A percentile compares a stretch with the other conserved stretches of the same genome.
phyloP scores from a whole-genome alignment of 768 basidiomycete species.

The Cystofilobasidium macerans region DNA sequence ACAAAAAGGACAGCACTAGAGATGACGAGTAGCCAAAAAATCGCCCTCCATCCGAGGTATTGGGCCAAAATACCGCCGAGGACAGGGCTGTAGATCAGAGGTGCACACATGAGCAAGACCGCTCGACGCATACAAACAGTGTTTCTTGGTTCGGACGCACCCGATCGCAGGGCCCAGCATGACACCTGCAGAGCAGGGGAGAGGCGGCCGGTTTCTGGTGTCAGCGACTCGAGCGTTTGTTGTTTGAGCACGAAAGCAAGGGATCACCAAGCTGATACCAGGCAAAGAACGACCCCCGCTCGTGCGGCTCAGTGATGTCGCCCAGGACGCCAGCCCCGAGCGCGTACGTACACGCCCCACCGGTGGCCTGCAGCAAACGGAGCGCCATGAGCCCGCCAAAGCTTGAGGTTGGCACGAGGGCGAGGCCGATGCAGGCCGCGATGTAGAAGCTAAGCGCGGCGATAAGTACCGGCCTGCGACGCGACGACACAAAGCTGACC shows the following conservation, averaged over 20 bases:
- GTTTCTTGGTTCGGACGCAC: neutral
- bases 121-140: neutral
- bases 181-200: neutral
- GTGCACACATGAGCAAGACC: neutral
- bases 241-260: too few relatives aligned
- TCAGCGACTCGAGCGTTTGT: too few relatives aligned
- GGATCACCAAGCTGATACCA: neutral
- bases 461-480: conserved; percentile 38
- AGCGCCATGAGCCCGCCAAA: conserved; percentile 73
- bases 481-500: neutral
- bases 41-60: conserved; percentile 54
- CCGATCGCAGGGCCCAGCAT: neutral
- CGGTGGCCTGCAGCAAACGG: conserved; percentile 67
- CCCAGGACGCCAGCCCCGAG: conserved; percentile 70
- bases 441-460: conserved; percentile 55
- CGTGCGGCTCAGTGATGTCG: conserved; percentile 55
- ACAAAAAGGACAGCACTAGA: conserved; percentile 44
- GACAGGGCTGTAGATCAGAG: conserved; percentile 39
- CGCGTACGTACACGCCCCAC: conserved; percentile 67
- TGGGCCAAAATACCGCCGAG: conserved; percentile 46
- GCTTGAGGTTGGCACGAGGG: conserved; percentile 47
- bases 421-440: conserved; percentile 55
- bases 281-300: neutral
- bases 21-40: conserved; percentile 56
- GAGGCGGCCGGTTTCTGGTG: too few relatives aligned